Evolutionary conservation across 2,329 filamentous ascomycete genomes (phyloP).

Genomic region (Blastomyces emzantsi): DNA sequence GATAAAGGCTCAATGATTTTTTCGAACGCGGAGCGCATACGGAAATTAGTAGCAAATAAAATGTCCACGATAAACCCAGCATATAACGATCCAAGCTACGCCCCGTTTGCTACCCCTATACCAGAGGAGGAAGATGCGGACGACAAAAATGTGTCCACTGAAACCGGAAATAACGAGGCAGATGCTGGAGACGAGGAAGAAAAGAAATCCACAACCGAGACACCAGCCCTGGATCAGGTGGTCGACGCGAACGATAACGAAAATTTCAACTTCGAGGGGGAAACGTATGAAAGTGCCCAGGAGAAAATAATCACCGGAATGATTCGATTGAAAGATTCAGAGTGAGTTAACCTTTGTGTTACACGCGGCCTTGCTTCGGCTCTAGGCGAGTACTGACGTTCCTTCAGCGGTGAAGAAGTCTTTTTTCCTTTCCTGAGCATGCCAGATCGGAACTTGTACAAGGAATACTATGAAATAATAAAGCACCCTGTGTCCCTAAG

Average conservation of each 20-base stretch:
- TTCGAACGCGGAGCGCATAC: conserved; percentile 75
- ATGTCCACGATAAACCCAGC: conserved; percentile 83
- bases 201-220: conserved; percentile 15
- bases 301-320: conserved; percentile 74
- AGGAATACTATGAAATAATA: conserved; percentile 82
- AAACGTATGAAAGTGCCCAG: conserved; percentile 75
- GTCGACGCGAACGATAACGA: conserved; percentile 4
- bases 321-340: conserved; percentile 56
- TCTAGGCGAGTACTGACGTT: conserved; percentile 18
- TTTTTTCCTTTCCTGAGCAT: conserved; percentile 69
- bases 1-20: conserved; percentile 62
- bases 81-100: conserved; percentile 61
- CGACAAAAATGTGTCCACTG: conserved; percentile 18
- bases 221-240: conserved; percentile 21
- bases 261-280: conserved; percentile 55
- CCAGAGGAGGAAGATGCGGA: conserved; percentile 49
- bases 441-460: conserved; percentile 59
- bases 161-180: conserved; percentile 15
- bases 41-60: conserved; percentile 77
- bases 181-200: conserved; percentile 2
- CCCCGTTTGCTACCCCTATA: conserved; percentile 63
- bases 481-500: conserved; percentile 70
- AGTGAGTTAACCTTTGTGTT: conserved; percentile 39
- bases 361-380: conserved; percentile 14
- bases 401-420: conserved; percentile 53